Percentiles rank a stretch among this genome's conserved stretches.
These are phyloP conservation scores for Pseudopyrenochaeta lycopersici DNA, from an alignment of 2,329 filamentous ascomycete species.

Conservation along the genomic window DNA sequence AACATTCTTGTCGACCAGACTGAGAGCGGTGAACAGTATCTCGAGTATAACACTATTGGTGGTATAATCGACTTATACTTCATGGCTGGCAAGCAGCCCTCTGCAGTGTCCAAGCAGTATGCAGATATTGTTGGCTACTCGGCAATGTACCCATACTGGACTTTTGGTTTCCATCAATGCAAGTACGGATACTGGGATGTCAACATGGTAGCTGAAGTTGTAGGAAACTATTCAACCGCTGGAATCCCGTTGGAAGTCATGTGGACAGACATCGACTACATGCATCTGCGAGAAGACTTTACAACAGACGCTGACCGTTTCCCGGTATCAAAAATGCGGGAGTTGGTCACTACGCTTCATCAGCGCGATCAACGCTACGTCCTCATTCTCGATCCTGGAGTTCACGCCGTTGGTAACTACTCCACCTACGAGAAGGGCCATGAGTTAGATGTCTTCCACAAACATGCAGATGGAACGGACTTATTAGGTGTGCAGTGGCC, in stretches of 20 bases:
- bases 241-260: constrained; percentile 75
- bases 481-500: constrained; percentile 78
- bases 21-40: constrained; percentile 68
- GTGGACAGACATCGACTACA: constrained; percentile 79
- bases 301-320: constrained; percentile 72
- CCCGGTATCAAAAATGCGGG: constrained; percentile 68
- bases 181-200: constrained; percentile 64
- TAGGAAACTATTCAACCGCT: constrained; percentile 72
- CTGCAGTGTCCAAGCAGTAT: constrained; percentile 60
- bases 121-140: constrained; percentile 59
- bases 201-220: constrained; percentile 71
- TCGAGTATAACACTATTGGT: constrained; percentile 82
- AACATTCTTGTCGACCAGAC: constrained; percentile 76
- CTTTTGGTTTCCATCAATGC: constrained; percentile 63
- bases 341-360: constrained; percentile 73
- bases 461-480: constrained; percentile 62
- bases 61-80: constrained; percentile 75
- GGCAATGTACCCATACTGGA: constrained; percentile 63
- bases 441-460: constrained; percentile 64
- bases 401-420: constrained; percentile 62
- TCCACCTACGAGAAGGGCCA: constrained; percentile 68
- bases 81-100: constrained; percentile 57
- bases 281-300: constrained; percentile 68
- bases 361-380: constrained; percentile 73
- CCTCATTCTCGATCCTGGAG: constrained; percentile 77